Base-by-base conservation (phyloP, 2,329 filamentous ascomycete genomes). In the Nemania sp. region DNA sequence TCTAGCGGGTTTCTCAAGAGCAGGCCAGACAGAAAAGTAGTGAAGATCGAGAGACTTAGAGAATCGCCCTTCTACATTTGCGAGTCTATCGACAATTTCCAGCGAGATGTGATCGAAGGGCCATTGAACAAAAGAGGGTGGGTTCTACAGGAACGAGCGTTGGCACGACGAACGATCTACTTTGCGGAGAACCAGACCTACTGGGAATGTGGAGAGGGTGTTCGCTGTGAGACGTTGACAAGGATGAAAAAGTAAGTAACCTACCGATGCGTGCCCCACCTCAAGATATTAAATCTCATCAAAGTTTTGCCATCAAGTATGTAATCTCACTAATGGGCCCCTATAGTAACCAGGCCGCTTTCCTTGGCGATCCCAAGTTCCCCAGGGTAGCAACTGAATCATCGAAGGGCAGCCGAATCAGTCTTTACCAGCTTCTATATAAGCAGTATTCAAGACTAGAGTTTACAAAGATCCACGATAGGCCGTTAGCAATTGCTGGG, bases 141-240 rank as follows among this genome's bases (percentile, higher is more conserved):
- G 81, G 80, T 82, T 0, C 51, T 82, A 4, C 81, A 83, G 64
- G 81, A 82, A 63, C 72, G 77, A n/a, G 77, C 75, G 0, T 68
- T 83, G 1, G 76, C 80, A 0, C 74, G 77, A 8, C 73, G 82
- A 10, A 79, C 77, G 0, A 78, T 83, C 13, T 79, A 77, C 53
- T 83, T 81, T 64, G 77, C 79, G 0, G 47, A 74, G 0, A 66
- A 66, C 0, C 79, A 82, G 64, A 76, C 77, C 0, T 80, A 82
- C 24, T 83, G 76, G 74, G 80, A 81, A 51, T 83, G 82, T 43
- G 77, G 80, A 5, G 55, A 71, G 0, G 76, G 79, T 0, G 74
- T 82, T 0, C 70, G 75, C 1, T 81, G 78, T 38, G 79, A 82
- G 52, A 80, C 76, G 0, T 20, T 82, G 47, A 73, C 71, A 0